Evolutionary conservation across 2,329 filamentous ascomycete genomes (phyloP).

Genomic region (Atkinsonella texensis): DNA sequence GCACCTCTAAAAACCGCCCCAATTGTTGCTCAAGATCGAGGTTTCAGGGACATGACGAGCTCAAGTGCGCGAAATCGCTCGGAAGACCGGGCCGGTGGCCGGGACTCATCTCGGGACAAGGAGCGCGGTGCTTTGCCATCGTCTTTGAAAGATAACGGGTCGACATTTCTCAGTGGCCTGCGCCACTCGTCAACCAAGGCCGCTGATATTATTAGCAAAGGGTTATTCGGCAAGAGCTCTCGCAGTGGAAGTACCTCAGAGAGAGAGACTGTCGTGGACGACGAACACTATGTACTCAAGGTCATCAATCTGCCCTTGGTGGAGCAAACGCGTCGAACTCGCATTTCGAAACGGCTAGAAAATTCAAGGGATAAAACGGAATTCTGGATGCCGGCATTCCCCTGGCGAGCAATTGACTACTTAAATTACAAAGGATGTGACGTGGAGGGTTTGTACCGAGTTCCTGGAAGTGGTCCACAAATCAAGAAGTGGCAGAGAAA

Average conservation of each 20-base stretch:
- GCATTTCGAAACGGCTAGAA: slow-evolving; percentile 82
- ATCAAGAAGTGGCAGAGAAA: slow-evolving; percentile 88
- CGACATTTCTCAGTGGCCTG: slow-evolving; percentile 58
- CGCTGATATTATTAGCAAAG: slow-evolving; percentile 71
- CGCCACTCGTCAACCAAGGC: slow-evolving; percentile 62
- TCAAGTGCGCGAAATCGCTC: slow-evolving; percentile 58
- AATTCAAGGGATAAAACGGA: slow-evolving; percentile 90
- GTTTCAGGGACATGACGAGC: slow-evolving; percentile 55
- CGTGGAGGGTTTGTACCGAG: slow-evolving; percentile 84
- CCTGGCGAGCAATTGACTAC: slow-evolving; percentile 93
- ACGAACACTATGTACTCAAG: slow-evolving; percentile 73
- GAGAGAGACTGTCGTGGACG: slow-evolving; percentile 54
- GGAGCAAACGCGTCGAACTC: slow-evolving; percentile 79
- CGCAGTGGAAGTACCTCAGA: slow-evolving; percentile 60
- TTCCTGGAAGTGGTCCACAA: slow-evolving; percentile 80
- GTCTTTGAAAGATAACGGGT: slow-evolving; percentile 48
- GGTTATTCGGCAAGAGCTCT: slow-evolving; percentile 67
- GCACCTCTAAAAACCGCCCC: slow-evolving; percentile 48
- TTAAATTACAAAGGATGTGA: slow-evolving; percentile 90
- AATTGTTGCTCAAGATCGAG: slow-evolving; percentile 50
- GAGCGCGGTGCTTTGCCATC: slow-evolving; percentile 39
- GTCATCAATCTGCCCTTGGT: slow-evolving; percentile 78
- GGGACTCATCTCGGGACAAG: slow-evolving; percentile 35
- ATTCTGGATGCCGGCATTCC: slow-evolving; percentile 96
- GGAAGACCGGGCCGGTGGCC: slow-evolving; percentile 47